phyloP scores from a whole-genome alignment of 2,329 filamentous ascomycete genomes.

The Cladophialophora carrionii region DNA sequence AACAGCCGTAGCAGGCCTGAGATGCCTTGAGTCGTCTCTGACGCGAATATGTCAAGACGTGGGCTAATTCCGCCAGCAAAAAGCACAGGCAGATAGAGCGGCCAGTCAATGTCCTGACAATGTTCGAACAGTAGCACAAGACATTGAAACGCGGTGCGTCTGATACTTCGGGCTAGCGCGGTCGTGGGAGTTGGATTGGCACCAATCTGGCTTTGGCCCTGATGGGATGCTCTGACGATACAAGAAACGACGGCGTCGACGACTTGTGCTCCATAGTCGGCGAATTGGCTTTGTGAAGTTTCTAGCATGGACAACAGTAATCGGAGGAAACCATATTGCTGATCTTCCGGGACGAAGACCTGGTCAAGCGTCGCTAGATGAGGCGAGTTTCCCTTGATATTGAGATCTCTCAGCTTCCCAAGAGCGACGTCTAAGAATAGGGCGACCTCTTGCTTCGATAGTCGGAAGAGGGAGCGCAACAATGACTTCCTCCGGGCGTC shows the following conservation, averaged over 20 bases:
- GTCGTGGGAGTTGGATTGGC: constrained; percentile 41
- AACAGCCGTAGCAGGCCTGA: constrained; percentile 82
- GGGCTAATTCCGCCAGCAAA: constrained; percentile 76
- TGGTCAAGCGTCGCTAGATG: constrained; percentile 52
- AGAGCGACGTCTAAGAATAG: constrained; percentile 82
- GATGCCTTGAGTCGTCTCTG: constrained; percentile 85
- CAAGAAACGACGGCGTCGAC: constrained; percentile 82
- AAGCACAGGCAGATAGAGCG: constrained; percentile 69
- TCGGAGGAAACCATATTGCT: constrained; percentile 87
- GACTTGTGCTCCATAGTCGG: constrained; percentile 68
- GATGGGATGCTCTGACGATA: constrained; percentile 65
- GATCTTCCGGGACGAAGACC: constrained; percentile 68
- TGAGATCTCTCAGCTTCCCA: constrained; percentile 66
- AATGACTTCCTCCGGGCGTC: constrained; percentile 74
- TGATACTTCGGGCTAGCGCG: constrained; percentile 54
- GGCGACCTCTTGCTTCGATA: constrained; percentile 73
- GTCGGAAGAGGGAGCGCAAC: constrained; percentile 76
- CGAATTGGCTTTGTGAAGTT: constrained; percentile 75
- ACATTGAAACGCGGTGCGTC: constrained; percentile 72
- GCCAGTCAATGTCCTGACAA: constrained; percentile 72
- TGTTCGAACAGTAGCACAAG: constrained; percentile 77
- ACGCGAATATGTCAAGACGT: constrained; percentile 74
- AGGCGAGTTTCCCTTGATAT: constrained; percentile 57
- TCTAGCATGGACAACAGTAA: constrained; percentile 75
- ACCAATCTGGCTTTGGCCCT: constrained; percentile 36